Percentiles rank a stretch among this genome's conserved stretches.
Evolutionary conservation across 2,329 filamentous ascomycete genomes (phyloP).

Genomic region (Raffaelea deltoideospora): DNA sequence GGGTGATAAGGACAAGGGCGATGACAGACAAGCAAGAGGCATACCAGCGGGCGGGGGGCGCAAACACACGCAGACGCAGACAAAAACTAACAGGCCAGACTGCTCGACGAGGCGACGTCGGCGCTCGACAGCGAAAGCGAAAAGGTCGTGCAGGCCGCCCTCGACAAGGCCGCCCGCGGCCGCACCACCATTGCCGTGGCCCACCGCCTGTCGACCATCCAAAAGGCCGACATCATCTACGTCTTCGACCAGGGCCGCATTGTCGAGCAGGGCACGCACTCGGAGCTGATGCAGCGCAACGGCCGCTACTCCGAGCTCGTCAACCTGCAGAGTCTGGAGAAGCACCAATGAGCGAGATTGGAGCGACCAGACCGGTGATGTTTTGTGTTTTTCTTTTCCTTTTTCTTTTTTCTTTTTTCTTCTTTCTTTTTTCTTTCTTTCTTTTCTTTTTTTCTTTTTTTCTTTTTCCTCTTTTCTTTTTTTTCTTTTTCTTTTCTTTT

Average conservation of each 20-base stretch:
- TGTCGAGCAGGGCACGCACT: slow-evolving; percentile 71
- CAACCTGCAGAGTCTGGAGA: slow-evolving; percentile 63
- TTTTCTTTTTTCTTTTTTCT: background rate
- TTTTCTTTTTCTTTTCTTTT: background rate
- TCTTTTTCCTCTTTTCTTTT: background rate
- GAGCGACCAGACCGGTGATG: background rate
- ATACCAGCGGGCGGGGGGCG: too few relatives aligned
- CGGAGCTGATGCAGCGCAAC: slow-evolving; percentile 52
- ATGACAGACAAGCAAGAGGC: too few relatives aligned
- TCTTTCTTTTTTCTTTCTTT: background rate
- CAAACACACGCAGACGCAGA: too few relatives aligned
- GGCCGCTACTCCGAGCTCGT: slow-evolving; percentile 68
- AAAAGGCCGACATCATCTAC: slow-evolving; percentile 88
- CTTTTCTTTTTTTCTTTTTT: background rate
- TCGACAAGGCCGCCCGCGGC: slow-evolving; percentile 69
- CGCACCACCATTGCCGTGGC: slow-evolving; percentile 90
- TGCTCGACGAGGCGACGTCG: slow-evolving; percentile 69
- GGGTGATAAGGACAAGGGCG: too few relatives aligned
- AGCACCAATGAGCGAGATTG: slow-evolving; percentile 17
- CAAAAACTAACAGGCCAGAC: slow-evolving; percentile 15
- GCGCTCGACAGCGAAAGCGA: slow-evolving; percentile 65
- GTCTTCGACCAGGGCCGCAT: slow-evolving; percentile 87
- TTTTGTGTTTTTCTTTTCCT: slow-evolving; percentile 1
- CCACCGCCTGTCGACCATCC: slow-evolving; percentile 81
- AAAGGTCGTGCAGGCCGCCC: slow-evolving; percentile 64